Evolutionary conservation across 2,329 filamentous ascomycete species (phyloP), one percentile per base, ranked within the genome.

Genomic region (Zymoseptoria brevis): DNA sequence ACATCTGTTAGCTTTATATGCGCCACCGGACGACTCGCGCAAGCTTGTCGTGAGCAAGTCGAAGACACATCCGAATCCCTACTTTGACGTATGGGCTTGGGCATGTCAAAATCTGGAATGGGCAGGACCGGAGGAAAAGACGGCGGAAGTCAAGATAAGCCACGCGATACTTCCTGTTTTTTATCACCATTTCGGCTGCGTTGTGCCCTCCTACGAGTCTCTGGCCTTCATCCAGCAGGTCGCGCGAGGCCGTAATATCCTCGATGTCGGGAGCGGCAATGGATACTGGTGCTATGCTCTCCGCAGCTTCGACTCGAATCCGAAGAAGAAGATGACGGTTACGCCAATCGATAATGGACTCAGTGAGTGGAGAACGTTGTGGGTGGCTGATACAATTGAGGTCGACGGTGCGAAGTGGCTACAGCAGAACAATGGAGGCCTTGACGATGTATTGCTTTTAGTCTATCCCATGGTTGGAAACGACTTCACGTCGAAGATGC

Each of bases 131-230:
- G 74, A 80, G 68, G 72, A 76, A 13, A 74, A 74, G 41, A 82
- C 85, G 2, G 77, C 76, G 16, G 74, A 77, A 24, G 79, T 81
- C 3, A 79, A 77, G 56, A 80, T 78, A 60, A 82, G 81, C 54
- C 88, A 91, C 73, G 86, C 87, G 66, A 77, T 89, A 6, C 79
- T 90, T 8, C 87, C 87, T 1, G 77, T 90, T 19, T 79, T 90
- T 57, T 90, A 90, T 80, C 87, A 90, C 74, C 87, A 91, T 73
- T 90, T 90, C 71, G 87, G 87, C 55, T 91, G 87, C 74, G 82
- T 83, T 84, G 84, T 19, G 22, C 88, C 88, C 0, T 83, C 81
- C 8, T 86, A 87, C 71, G 86, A 89, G 66, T 78, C 82, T 1
- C 75, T 91, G 11, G 76, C 81, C 62, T 75, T 87, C 21, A 78